Base-by-base conservation (phyloP, 139 green algal species). In the Mesotaenium endlicherianum region DNA sequence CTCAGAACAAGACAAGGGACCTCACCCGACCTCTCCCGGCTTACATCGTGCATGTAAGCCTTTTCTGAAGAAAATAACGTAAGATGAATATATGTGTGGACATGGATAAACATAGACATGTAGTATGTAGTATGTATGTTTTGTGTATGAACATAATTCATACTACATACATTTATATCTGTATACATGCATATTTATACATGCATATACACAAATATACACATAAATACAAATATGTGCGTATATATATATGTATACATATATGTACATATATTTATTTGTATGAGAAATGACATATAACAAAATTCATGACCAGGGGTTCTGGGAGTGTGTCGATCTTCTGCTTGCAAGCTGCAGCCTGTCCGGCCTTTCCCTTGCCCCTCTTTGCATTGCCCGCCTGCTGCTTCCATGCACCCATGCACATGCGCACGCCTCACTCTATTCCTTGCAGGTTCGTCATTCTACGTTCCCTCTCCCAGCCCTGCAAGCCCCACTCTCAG, bases 161-260 rank as follows among this genome's bases (percentile, higher is more conserved):
- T 2, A 64, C 31, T 57, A 64, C 69, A 77, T 11, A 76, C 41
- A 31, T 38, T 16, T n/a, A 77, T 50, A 77, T n/a, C 16, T 77
- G 75, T 77, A 72, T 72, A 72, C 11, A 72, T 72, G 43, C 11
- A 72, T 72, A 72, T 11, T 47, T 72, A 40, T 6, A 72, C 20
- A 72, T 11, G 43, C 43, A 40, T 11, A 40, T 40, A 40, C 8
- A 72, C 11, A 72, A 6, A 72, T 72, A 72, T 11, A 40, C 5
- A 72, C 60, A 72, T 72, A 72, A 36, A 72, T 72, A 72, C 11
- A 40, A 47, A 40, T 6, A 72, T 14, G 20, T 11, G 11, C 43
- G 20, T 6, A 6, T 72, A 72, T 6, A 72, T 14, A 72, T 11
- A 6, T 14, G 20, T 38, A 72, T 14, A 72, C 6, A 72, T 72